phyloP scores from a whole-genome alignment of 106 monocot species.

The Posidonia australis region DNA sequence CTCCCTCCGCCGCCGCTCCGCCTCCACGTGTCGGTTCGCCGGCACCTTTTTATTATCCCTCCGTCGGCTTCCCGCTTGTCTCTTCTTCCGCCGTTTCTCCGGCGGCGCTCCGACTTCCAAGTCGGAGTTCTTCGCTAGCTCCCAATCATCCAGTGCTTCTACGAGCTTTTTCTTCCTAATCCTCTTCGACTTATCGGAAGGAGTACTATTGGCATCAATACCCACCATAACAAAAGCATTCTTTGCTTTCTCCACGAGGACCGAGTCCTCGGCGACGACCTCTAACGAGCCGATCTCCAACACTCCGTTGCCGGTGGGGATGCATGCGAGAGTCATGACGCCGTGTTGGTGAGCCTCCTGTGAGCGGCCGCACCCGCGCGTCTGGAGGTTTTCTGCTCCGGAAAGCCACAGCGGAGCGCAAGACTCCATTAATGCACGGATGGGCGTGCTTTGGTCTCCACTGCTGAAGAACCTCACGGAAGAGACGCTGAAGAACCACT shows the following conservation, averaged over 20 bases:
- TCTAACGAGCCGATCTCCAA: constrained; percentile 25
- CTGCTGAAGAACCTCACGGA: constrained; percentile 21
- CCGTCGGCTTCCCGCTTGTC: constrained; percentile 2
- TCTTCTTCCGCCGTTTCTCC: too few relatives aligned
- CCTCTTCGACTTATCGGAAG: too few relatives aligned
- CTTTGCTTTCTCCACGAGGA: constrained; percentile 7
- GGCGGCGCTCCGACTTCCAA: too few relatives aligned
- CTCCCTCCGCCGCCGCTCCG: constrained; percentile 21
- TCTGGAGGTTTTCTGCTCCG: constrained; percentile 11
- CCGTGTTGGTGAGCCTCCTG: constrained; percentile 17
- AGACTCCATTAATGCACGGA: constrained; percentile 22
- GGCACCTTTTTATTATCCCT: neutral
- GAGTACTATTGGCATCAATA: too few relatives aligned
- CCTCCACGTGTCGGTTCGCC: constrained; percentile 24
- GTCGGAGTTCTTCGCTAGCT: neutral
- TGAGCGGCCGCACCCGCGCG: constrained; percentile 13
- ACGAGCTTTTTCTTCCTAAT: too few relatives aligned
- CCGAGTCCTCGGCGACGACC: constrained; percentile 15
- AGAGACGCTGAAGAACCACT: constrained; percentile 58
- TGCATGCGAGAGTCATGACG: constrained; percentile 11
- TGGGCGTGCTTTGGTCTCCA: constrained; percentile 24
- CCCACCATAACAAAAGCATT: too few relatives aligned
- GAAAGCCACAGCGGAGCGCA: constrained; percentile 9
- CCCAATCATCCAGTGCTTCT: neutral
- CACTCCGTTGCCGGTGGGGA: constrained; percentile 15